phyloP scores from a whole-genome alignment of 306 rosid species.

The Elaeagnus macrophylla region DNA sequence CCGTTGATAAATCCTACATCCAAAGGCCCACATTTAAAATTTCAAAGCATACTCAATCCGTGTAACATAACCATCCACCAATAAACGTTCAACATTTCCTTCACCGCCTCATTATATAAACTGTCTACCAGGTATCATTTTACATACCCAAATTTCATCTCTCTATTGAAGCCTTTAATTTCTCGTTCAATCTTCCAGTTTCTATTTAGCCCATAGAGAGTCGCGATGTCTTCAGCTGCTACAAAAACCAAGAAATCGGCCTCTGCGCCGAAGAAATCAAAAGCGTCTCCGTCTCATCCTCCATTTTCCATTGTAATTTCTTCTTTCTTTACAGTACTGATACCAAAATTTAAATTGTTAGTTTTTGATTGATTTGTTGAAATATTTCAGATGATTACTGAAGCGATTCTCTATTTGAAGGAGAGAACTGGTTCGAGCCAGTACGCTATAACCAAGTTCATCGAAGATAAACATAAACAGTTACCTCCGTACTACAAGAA shows the following conservation, averaged over 20 bases:
- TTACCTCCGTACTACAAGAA: slow-evolving; percentile 53
- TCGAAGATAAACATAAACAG: slow-evolving; percentile 41
- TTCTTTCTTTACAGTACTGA: neutral
- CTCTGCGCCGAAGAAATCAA: slow-evolving; percentile 7
- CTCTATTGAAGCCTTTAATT: neutral
- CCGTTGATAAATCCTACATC: slow-evolving; percentile 24
- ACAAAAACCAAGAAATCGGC: slow-evolving; percentile 23
- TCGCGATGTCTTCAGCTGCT: slow-evolving; percentile 15
- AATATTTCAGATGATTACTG: slow-evolving; percentile 28
- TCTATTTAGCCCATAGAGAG: neutral
- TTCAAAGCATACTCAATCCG: slow-evolving; percentile 13
- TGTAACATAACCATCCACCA: slow-evolving; percentile 17
- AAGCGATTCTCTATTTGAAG: slow-evolving; percentile 34
- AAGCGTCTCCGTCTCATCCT: slow-evolving; percentile 30
- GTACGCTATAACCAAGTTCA: slow-evolving; percentile 38
- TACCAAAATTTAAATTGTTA: neutral
- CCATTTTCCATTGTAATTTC: slow-evolving; percentile 22
- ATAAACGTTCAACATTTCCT: slow-evolving; percentile 15
- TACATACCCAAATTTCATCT: neutral
- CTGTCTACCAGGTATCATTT: neutral
- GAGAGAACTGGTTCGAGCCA: slow-evolving; percentile 43
- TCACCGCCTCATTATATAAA: slow-evolving; percentile 16
- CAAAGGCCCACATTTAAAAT: slow-evolving; percentile 19
- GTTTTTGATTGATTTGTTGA: neutral
- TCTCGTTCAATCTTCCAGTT: too few species aligned